Percentiles rank a stretch among this genome's conserved stretches.
Evolutionary conservation across 352 stramenopile genomes (phyloP).

Genomic region (Phytophthora uliginosa): DNA sequence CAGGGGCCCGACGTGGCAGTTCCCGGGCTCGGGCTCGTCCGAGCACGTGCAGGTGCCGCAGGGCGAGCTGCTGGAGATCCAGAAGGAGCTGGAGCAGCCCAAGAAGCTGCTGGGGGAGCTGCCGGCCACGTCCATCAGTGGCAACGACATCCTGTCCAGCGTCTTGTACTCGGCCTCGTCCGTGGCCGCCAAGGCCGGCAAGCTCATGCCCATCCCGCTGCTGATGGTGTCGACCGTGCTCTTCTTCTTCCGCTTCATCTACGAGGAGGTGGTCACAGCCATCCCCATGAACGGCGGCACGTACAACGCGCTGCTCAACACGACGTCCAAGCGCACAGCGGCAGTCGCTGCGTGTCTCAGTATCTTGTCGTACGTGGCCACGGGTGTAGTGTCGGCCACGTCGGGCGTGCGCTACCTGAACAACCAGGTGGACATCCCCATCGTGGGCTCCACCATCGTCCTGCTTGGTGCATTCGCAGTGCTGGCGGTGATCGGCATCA

Average conservation of each 20-base stretch:
- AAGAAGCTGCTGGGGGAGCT: constrained; percentile 68
- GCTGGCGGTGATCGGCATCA: constrained; percentile 76
- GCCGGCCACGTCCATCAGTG: constrained; percentile 85
- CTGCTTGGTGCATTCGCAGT: constrained; percentile 84
- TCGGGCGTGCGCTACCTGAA: constrained; percentile 84
- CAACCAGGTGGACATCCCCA: constrained; percentile 61
- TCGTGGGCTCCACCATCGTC: constrained; percentile 43
- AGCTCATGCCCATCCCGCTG: constrained; percentile 84
- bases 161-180: constrained; percentile 75
- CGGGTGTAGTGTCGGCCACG: constrained; percentile 75
- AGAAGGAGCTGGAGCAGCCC: constrained; percentile 37
- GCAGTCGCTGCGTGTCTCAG: constrained; percentile 83
- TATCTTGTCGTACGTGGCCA: constrained; percentile 92
- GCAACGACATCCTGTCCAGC: constrained; percentile 92
- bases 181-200: constrained; percentile 62
- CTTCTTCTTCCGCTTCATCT: constrained; percentile 82
- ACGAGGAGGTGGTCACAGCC: constrained; percentile 89
- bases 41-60: constrained; percentile 48
- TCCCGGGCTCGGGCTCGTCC: constrained; percentile 43
- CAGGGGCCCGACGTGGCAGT: constrained; percentile 51
- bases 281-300: constrained; percentile 92
- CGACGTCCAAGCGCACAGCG: constrained; percentile 88
- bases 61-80: constrained; percentile 46
- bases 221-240: constrained; percentile 73
- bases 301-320: constrained; percentile 93